Evolutionary conservation across 192 early-diverging fungal species (phyloP), one percentile per base, ranked within the genome.

Genomic region (Mortierella alpina): DNA sequence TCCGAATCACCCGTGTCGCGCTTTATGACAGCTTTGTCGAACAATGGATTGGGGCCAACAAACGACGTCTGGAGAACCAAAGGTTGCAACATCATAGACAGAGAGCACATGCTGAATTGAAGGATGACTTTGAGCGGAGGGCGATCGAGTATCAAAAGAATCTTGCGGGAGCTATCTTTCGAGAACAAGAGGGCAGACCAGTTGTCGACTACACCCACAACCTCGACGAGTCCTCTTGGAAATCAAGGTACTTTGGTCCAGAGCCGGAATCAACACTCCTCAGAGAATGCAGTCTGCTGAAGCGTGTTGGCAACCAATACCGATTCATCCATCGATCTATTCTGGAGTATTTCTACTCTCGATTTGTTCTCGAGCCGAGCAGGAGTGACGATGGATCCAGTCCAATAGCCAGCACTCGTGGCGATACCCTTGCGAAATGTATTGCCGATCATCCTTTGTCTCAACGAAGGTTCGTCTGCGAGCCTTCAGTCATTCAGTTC

Each of bases 311-410:
- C 1, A 55, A 45, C 7, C 52, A 45, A 1, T 56, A 66, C 23
- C 53, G 31, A 22, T 66, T 66, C 53, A 53, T 55, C 39, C 64
- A 66, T 18, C 50, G 41, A 20, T 66, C 64, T 5, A 0, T 66
- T 1, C 39, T 66, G 15, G 64, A 66, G 41, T 55, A 66, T 45
- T 66, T 66, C 6, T 66, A 6, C 20, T 53, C 64, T 2, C 41
- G 60, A 2, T 45, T 10, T 48, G 60, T 47, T 14, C 15, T 46
- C 18, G 41, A 62, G 20, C 50, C 50, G 1, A 12, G n/a, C 1
- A n/a, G 13, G 11, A n/a, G 50, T 51, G 50, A 18, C 46, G 14
- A 18, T 31, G 31, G 31, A 31, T 31, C 31, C 0, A 22, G 7
- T 9, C 6, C 11, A 0, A 31, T 31, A 2, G n/a, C 45, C 0